Percentiles rank a stretch among this genome's conserved stretches.
These are phyloP conservation scores for Chimonanthus salicifolius DNA, from an alignment of 164 flowering plant genomes.

Conservation along the genomic window DNA sequence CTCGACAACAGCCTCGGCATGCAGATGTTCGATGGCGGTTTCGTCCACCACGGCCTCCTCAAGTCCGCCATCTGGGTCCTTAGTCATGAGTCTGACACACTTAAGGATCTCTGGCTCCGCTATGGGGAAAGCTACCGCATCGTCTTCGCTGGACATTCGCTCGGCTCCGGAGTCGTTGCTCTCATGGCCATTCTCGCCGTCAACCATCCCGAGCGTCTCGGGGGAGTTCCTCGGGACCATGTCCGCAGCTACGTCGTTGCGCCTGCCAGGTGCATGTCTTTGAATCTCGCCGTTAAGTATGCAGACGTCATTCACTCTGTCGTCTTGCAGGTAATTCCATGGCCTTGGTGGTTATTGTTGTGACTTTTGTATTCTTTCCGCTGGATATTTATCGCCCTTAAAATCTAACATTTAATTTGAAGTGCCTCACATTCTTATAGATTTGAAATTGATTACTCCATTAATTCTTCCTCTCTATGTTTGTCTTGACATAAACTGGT, in stretches of 20 bases:
- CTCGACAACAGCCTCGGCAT: conserved; percentile 59
- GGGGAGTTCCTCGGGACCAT: conserved; percentile 51
- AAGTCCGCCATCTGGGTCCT: conserved; percentile 76
- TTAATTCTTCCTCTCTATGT: no score
- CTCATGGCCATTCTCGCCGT: conserved; percentile 55
- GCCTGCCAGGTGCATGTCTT: conserved; percentile 92
- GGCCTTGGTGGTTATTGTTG: background rate
- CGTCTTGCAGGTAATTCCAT: conserved; percentile 61
- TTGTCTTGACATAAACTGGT: no score
- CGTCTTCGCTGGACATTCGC: conserved; percentile 73
- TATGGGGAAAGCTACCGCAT: conserved; percentile 40
- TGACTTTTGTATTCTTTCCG: background rate
- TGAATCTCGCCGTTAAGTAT: conserved; percentile 86
- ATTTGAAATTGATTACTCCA: no score
- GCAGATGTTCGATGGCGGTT: conserved; percentile 90
- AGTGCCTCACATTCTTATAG: no score
- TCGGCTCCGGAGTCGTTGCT: conserved; percentile 86
- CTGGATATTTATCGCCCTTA: no score
- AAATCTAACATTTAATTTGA: no score
- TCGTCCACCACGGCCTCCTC: conserved; percentile 72
- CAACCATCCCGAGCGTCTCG: conserved; percentile 48
- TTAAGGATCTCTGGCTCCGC: conserved; percentile 48
- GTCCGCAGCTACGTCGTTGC: conserved; percentile 68
- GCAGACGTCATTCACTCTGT: conserved; percentile 83
- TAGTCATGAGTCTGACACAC: conserved; percentile 49